A percentile compares a stretch with the other conserved stretches of the same genome.
phyloP scores from a whole-genome alignment of 2,329 filamentous ascomycete species.

The Chaetomium olivaceum region DNA sequence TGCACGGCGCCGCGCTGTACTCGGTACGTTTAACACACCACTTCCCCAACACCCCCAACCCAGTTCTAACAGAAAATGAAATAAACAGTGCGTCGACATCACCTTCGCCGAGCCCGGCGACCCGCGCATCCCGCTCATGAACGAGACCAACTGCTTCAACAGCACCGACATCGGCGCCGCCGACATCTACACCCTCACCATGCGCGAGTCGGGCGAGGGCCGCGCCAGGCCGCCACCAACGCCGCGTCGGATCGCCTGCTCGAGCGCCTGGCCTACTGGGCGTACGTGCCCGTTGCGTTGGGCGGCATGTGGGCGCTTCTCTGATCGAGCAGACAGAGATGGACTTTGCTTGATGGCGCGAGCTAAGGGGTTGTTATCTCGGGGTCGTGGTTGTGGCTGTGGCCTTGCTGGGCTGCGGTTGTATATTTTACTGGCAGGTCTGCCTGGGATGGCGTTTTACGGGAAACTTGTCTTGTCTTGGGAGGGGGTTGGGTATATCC shows the following conservation, averaged over 20 bases:
- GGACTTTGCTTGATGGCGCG: neutral
- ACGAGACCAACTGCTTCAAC: conserved; percentile 85
- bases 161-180: conserved; percentile 75
- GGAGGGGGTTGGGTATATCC: conserved; percentile 5
- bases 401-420: neutral
- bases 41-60: neutral
- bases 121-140: conserved; percentile 66
- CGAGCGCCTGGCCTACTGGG: conserved; percentile 36
- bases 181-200: conserved; percentile 70
- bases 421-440: conserved; percentile 1
- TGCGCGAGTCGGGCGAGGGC: conserved; percentile 44
- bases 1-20: conserved; percentile 81
- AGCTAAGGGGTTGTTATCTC: neutral
- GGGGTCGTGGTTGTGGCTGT: too few relatives aligned
- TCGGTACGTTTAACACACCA: conserved; percentile 58
- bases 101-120: conserved; percentile 81
- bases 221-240: conserved; percentile 35
- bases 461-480: neutral
- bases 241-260: conserved; percentile 36
- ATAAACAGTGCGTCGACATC: conserved; percentile 82
- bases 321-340: conserved; percentile 23
- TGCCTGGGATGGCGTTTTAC: conserved; percentile 3
- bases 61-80: neutral
- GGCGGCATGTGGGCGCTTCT: conserved; percentile 45
- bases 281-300: conserved; percentile 46